phyloP scores from a whole-genome alignment of 306 rosid genomes.

The Psophocarpus tetragonolobus region DNA sequence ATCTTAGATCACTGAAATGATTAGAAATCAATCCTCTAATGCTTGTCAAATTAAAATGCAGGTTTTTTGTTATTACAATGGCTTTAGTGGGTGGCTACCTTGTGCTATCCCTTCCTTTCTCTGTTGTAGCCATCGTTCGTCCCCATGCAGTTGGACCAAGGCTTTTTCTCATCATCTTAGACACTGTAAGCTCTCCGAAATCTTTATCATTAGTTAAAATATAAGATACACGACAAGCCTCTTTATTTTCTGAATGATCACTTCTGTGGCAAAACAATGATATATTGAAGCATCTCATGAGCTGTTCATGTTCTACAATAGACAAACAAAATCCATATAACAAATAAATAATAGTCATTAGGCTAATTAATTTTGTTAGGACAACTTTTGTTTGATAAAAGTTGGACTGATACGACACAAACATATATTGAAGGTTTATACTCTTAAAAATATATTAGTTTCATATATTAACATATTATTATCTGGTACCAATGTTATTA shows the following conservation, averaged over 20 bases:
- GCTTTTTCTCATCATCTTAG: constrained; percentile 70
- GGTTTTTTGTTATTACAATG: constrained; percentile 86
- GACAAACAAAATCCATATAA: too few species aligned
- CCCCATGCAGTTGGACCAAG: constrained; percentile 69
- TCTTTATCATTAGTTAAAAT: too few species aligned
- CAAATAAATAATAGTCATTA: too few species aligned
- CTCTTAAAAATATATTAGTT: too few species aligned
- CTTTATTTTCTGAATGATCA: background rate
- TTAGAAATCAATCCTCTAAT: background rate
- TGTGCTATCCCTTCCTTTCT: constrained; percentile 80
- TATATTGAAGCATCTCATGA: background rate
- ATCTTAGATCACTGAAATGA: background rate
- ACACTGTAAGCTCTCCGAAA: constrained; percentile 51
- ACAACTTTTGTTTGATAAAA: too few species aligned
- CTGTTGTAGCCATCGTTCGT: constrained; percentile 69
- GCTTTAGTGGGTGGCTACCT: constrained; percentile 78
- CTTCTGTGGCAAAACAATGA: background rate
- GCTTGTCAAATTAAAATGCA: constrained; percentile 44
- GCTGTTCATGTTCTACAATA: too few species aligned
- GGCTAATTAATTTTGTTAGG: too few species aligned
- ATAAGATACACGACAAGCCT: background rate
- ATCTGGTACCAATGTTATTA: too few species aligned
- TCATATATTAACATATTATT: too few species aligned
- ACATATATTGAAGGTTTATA: too few species aligned
- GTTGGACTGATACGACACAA: too few species aligned